Base-by-base conservation (phyloP, 2,329 filamentous ascomycete genomes). In the Xylariaceae sp. region DNA sequence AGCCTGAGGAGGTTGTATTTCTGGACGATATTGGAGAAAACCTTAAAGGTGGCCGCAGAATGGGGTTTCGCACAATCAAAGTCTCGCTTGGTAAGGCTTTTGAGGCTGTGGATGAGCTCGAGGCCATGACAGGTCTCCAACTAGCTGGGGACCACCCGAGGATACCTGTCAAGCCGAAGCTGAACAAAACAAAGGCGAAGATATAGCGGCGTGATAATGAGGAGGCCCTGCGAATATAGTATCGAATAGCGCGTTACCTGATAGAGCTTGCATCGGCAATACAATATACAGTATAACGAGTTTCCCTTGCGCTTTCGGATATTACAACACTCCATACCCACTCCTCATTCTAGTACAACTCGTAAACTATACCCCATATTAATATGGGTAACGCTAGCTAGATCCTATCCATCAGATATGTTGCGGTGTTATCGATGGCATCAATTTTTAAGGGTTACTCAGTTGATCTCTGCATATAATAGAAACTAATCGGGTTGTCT, bases 1-100 rank as follows among this genome's bases (percentile, higher is more conserved):
- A 75, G 50, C 75, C 87, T 0, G 75, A 75, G 0, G 91, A 97
- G 50, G 77, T 97, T 37, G 73, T 96, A 4, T 99, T 99, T 69
- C 73, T 97, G 43, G 94, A 97, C 70, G 92, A 97, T 65, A 96
- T 99, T 70, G 94, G 94, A 1, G 86, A 92, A 72, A 99, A 99
- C 70, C 72, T 97, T 53, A 94, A 92, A 77, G 87, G 81, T 37
- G 94, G 86, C 1, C 89, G 80, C 72, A 80, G 80, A 42, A 76
- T 85, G 18, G 93, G 93, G 0, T 87, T 97, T 70, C 74, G 80
- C 50, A 97, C 93, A 0, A 81, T 97, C 60, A 96, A 93, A 73
- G 94, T 97, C 1, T 77, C 82, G 7, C 74, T 97, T 23, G 92
- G 92, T 1, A 84, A 81, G 70, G 84, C 89, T 1, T 88, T 83